Conservation (phyloP, 441 rosid genomes). For the Euphorbia neoarborescens region DNA sequence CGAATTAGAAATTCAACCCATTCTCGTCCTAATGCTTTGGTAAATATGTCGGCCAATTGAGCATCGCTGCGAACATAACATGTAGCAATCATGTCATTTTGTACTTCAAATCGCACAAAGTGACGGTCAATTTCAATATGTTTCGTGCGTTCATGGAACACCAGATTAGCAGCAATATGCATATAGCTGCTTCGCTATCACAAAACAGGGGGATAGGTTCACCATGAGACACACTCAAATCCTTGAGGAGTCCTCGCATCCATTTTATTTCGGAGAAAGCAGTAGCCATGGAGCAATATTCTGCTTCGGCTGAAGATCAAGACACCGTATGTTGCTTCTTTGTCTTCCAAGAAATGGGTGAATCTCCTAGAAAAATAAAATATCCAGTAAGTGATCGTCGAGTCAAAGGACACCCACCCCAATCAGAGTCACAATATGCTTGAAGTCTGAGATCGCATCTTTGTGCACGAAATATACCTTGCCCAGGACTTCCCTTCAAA, state of each 20-base stretch:
- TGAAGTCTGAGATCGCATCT: neutral
- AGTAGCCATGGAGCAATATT: neutral
- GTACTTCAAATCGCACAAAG: neutral
- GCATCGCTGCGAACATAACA: neutral
- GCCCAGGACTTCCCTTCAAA: neutral
- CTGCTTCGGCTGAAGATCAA: neutral
- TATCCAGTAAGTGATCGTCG: neutral
- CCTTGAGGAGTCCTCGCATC: neutral
- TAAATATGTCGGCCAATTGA: neutral
- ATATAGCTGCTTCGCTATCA: no score
- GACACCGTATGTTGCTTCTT: neutral
- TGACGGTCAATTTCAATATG: neutral
- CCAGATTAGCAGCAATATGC: no score
- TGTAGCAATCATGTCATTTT: neutral
- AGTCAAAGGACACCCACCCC: neutral
- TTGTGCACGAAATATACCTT: neutral
- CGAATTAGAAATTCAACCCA: neutral
- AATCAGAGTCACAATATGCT: neutral
- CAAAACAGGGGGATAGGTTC: neutral
- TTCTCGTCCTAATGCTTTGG: neutral
- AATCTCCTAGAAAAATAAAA: neutral
- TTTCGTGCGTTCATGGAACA: no score
- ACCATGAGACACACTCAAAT: neutral
- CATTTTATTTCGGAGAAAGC: neutral
- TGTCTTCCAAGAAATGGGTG: neutral